Evolutionary conservation across 495 filamentous ascomycete genomes (phyloP).

Genomic region (Rostrohypoxylon terebratum): DNA sequence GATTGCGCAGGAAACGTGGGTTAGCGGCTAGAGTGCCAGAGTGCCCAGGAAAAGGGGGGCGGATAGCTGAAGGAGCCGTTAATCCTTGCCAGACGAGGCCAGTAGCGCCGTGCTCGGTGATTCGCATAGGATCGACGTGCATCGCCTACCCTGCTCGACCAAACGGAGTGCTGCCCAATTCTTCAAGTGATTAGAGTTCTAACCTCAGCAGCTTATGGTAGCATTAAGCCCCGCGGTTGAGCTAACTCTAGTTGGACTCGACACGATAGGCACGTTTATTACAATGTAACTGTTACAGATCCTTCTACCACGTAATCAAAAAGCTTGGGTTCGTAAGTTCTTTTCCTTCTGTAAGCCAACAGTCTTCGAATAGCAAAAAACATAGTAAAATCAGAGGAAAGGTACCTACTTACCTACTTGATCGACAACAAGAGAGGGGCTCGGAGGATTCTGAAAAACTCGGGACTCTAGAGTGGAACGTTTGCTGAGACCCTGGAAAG

Average conservation of each 20-base stretch:
- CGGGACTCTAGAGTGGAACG: background rate
- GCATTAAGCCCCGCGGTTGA: background rate
- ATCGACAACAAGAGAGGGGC: background rate
- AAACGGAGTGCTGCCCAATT: conserved; percentile 10
- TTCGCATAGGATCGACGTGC: conserved; percentile 10
- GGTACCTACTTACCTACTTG: background rate
- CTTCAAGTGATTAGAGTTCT: conserved; percentile 2
- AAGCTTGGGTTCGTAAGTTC: background rate
- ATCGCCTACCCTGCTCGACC: background rate
- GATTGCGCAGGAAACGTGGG: background rate
- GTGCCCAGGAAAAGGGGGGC: background rate
- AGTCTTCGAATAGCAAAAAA: background rate
- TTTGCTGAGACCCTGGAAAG: background rate
- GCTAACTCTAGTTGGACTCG: background rate
- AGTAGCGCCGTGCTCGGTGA: background rate
- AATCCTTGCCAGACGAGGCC: background rate
- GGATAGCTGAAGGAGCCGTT: background rate
- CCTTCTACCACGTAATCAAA: background rate
- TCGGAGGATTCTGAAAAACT: background rate
- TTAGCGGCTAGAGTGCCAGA: background rate
- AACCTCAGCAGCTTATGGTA: background rate
- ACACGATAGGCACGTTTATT: background rate
- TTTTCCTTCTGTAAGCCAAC: background rate
- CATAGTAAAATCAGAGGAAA: background rate
- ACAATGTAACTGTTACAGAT: conserved; percentile 12